Evolutionary conservation across 2,329 filamentous ascomycete species (phyloP).

Genomic region (Colletotrichum plurivorum): DNA sequence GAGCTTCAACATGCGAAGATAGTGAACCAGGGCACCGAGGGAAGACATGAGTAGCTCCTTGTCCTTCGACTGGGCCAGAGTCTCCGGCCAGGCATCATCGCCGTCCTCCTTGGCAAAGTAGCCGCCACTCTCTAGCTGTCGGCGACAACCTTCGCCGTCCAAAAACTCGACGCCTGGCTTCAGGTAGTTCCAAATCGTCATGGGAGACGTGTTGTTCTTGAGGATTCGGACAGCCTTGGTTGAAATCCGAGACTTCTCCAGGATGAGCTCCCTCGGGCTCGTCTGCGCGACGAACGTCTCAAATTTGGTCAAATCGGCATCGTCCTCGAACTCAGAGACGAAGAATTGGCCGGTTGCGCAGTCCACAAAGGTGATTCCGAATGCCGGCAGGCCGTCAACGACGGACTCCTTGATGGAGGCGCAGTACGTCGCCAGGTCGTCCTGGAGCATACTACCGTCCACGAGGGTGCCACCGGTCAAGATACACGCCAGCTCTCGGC

Average conservation of each 20-base stretch:
- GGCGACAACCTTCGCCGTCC: constrained; percentile 84
- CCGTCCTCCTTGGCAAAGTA: constrained; percentile 79
- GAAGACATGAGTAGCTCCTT: constrained; percentile 92
- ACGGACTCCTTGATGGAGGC: constrained; percentile 91
- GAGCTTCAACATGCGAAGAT: constrained; percentile 88
- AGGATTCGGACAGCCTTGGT: constrained; percentile 92
- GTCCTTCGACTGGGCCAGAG: constrained; percentile 78
- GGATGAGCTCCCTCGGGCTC: constrained; percentile 86
- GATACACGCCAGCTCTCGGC: constrained; percentile 89
- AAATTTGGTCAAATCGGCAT: constrained; percentile 94
- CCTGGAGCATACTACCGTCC: constrained; percentile 95
- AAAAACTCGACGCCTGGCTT: constrained; percentile 93
- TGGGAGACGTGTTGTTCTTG: constrained; percentile 94
- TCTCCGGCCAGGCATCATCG: constrained; percentile 79
- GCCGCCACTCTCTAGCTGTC: constrained; percentile 82
- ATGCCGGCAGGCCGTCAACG: constrained; percentile 81
- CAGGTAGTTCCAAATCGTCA: constrained; percentile 94
- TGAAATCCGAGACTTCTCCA: constrained; percentile 90
- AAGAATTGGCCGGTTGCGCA: constrained; percentile 97
- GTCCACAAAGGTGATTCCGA: constrained; percentile 95
- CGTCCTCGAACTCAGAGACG: constrained; percentile 91
- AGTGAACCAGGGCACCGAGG: constrained; percentile 89
- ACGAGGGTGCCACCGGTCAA: constrained; percentile 94
- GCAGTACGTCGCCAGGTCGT: constrained; percentile 97
- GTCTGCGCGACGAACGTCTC: constrained; percentile 97